Evolutionary conservation across 31 red algal genomes (phyloP).

Genomic region (Bonnemaisonia californica): DNA sequence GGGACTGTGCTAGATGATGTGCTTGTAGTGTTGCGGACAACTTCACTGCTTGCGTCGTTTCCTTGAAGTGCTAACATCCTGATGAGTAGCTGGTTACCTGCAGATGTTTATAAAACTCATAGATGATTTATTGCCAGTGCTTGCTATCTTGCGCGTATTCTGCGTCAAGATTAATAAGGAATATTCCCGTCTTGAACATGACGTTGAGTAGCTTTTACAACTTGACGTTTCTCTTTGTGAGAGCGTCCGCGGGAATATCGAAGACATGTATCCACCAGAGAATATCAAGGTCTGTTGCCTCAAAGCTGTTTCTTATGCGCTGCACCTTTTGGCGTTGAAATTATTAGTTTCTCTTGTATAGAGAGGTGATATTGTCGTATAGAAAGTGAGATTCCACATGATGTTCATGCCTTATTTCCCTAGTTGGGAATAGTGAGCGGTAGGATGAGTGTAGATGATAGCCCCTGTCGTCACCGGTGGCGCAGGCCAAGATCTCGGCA

Average conservation of each 20-base stretch:
- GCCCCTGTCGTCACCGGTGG: conserved; percentile 3
- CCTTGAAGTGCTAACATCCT: too few relatives aligned
- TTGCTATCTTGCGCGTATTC: too few relatives aligned
- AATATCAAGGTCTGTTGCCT: neutral
- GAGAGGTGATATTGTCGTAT: conserved; percentile 11
- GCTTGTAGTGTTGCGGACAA: too few relatives aligned
- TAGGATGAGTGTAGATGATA: conserved; percentile 2
- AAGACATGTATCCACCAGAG: neutral
- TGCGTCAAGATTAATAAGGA: too few relatives aligned
- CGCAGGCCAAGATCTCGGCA: conserved; percentile 19
- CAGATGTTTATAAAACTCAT: too few relatives aligned
- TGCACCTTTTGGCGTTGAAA: neutral
- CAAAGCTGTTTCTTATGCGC: conserved; percentile 9
- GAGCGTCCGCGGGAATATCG: neutral
- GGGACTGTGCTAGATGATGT: too few relatives aligned
- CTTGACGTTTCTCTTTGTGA: neutral
- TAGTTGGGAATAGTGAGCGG: neutral
- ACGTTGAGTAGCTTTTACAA: neutral
- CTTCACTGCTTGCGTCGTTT: too few relatives aligned
- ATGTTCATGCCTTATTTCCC: neutral
- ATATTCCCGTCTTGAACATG: neutral
- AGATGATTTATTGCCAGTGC: too few relatives aligned
- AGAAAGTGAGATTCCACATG: conserved; percentile 16
- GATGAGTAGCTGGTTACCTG: too few relatives aligned
- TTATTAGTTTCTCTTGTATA: neutral